Percentiles rank a stretch among this genome's conserved stretches.
Conservation (phyloP, 768 basidiomycete genomes). For the Hygrocybe punicea region DNA sequence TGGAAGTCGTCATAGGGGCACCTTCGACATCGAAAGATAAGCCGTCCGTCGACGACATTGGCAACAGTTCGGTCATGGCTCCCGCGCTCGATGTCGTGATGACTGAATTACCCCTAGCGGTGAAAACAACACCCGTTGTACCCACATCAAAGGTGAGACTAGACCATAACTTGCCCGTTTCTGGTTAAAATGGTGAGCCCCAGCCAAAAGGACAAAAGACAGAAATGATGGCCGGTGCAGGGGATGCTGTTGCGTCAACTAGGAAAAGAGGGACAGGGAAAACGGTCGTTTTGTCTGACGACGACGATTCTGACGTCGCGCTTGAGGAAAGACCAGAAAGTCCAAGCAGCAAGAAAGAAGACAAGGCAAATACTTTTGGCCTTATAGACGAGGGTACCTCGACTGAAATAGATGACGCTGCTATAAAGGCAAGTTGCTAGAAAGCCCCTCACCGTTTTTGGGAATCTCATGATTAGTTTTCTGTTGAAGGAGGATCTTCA, state of each 20-base stretch:
- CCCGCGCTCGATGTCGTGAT: too few species aligned
- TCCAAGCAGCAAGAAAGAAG: conserved; percentile 3
- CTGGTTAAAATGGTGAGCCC: too few species aligned
- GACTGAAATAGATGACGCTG: background rate
- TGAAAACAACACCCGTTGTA: too few species aligned
- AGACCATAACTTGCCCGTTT: too few species aligned
- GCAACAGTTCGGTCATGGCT: too few species aligned
- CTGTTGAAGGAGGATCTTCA: conserved; percentile 9
- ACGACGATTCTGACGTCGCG: conserved; percentile 23
- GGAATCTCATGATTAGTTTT: background rate
- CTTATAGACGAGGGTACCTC: conserved; percentile 6
- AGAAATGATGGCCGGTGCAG: background rate
- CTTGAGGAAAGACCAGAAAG: background rate
- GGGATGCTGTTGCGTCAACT: too few species aligned
- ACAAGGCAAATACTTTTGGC: too few species aligned
- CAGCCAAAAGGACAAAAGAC: too few species aligned
- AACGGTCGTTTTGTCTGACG: conserved; percentile 32
- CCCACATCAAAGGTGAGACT: too few species aligned
- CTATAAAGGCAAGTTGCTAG: background rate
- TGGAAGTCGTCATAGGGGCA: background rate
- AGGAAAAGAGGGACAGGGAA: conserved; percentile 18
- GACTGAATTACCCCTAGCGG: too few species aligned
- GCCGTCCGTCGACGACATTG: background rate
- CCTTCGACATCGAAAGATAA: background rate
- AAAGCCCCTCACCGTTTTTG: background rate